Conservation (phyloP, 2,329 filamentous ascomycete genomes). For the Colletotrichum phormii region DNA sequence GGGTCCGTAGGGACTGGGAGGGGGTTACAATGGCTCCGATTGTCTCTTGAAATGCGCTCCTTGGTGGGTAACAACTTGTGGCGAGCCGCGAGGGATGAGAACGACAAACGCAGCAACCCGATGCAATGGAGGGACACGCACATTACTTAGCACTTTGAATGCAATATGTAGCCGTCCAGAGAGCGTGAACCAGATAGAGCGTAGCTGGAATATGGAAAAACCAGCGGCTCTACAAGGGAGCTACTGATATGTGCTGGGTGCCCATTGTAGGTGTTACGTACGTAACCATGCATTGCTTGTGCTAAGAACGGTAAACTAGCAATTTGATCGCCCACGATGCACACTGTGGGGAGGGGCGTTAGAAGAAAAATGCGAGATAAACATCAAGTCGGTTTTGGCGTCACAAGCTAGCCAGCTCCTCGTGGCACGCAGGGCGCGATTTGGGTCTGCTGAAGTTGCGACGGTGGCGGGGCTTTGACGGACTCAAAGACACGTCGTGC, state of each 20-base stretch:
- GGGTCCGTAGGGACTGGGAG: neutral
- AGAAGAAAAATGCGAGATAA: neutral
- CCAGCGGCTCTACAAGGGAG: slow-evolving; percentile 1
- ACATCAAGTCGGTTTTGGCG: neutral
- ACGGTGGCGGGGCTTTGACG: slow-evolving; percentile 10
- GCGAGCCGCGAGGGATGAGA: neutral
- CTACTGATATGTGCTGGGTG: neutral
- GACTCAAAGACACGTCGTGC: slow-evolving; percentile 16
- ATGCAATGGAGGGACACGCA: neutral
- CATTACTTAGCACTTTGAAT: neutral
- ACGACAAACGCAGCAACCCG: slow-evolving; percentile 25
- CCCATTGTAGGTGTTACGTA: slow-evolving; percentile 6
- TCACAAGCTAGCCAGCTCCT: neutral
- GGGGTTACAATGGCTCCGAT: neutral
- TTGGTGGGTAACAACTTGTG: neutral
- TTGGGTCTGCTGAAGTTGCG: neutral
- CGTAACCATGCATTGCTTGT: slow-evolving; percentile 11
- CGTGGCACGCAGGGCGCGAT: slow-evolving; percentile 5
- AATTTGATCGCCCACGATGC: slow-evolving; percentile 10
- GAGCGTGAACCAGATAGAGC: neutral
- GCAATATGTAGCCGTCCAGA: neutral
- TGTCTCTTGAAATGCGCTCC: neutral
- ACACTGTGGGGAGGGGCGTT: neutral
- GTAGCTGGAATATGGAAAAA: neutral
- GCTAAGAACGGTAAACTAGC: slow-evolving; percentile 3